A percentile compares a stretch with the other conserved stretches of the same genome.
Evolutionary conservation across 345 rosid species (phyloP).

Genomic region (Hevea brasiliensis): DNA sequence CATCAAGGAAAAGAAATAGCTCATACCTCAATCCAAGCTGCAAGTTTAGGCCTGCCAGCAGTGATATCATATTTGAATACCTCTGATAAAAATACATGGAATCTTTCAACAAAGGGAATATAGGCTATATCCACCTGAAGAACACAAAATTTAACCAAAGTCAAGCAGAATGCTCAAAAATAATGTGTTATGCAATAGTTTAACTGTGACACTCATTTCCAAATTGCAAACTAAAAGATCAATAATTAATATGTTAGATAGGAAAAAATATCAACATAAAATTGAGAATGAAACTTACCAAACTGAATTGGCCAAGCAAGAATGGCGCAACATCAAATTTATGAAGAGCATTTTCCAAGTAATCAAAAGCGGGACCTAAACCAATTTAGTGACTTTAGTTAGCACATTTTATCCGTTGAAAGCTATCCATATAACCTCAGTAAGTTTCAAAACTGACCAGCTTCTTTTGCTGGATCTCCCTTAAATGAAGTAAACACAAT

Average conservation of each 20-base stretch:
- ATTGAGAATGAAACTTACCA: conserved; percentile 40
- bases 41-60: conserved; percentile 69
- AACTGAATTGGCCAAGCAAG: conserved; percentile 77
- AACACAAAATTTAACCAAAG: conserved; percentile 8
- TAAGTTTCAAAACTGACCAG: conserved; percentile 40
- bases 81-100: conserved; percentile 50
- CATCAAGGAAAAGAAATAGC: neutral
- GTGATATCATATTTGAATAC: conserved; percentile 54
- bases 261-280: neutral
- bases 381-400: conserved; percentile 13
- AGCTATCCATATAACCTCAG: neutral
- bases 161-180: neutral
- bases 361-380: conserved; percentile 68
- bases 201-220: neutral
- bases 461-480: conserved; percentile 56
- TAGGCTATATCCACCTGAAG: conserved; percentile 74
- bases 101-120: conserved; percentile 67
- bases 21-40: conserved; percentile 69
- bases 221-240: no score
- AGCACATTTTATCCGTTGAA: conserved; percentile 3
- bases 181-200: neutral
- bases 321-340: conserved; percentile 81
- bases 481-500: conserved; percentile 51
- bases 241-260: neutral
- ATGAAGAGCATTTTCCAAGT: conserved; percentile 60